phyloP scores from a whole-genome alignment of 2,329 filamentous ascomycete species.

The Calonectria montana region DNA sequence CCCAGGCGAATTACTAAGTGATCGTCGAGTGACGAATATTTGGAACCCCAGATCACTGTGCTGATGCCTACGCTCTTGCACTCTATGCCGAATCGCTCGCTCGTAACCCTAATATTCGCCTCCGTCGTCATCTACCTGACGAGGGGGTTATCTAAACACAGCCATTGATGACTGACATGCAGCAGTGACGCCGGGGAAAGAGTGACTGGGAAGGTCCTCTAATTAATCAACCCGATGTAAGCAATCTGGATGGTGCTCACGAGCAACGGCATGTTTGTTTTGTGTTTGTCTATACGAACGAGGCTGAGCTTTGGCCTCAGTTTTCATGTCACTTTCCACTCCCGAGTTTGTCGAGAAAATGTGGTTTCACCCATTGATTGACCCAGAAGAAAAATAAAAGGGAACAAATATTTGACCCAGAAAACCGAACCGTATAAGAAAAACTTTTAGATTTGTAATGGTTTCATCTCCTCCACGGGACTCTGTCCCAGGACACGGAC shows the following conservation, averaged over 20 bases:
- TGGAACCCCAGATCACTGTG: not conserved
- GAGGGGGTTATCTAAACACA: not conserved
- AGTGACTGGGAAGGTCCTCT: not conserved
- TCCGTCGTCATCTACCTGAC: not conserved
- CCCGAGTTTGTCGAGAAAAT: not conserved
- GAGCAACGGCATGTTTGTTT: not conserved
- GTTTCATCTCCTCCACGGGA: not conserved
- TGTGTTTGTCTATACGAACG: not conserved
- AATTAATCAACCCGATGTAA: not conserved
- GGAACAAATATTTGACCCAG: not conserved
- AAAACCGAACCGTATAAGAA: not conserved
- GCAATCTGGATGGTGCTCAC: not conserved
- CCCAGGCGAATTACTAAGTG: not conserved
- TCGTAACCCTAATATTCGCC: not conserved
- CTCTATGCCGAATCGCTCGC: not conserved
- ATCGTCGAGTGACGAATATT: not conserved
- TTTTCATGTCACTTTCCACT: not conserved
- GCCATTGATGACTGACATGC: too few species aligned
- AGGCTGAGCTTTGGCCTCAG: not conserved
- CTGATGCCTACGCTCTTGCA: not conserved
- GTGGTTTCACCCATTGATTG: not conserved
- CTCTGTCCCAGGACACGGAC: not conserved
- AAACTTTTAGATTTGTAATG: not conserved
- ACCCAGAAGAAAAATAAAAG: not conserved
- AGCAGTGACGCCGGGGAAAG: not conserved